A percentile compares a stretch with the other conserved stretches of the same genome.
These are phyloP conservation scores for Epicoccum sorghinum DNA, from an alignment of 2,329 filamentous ascomycete species.

Conservation along the genomic window DNA sequence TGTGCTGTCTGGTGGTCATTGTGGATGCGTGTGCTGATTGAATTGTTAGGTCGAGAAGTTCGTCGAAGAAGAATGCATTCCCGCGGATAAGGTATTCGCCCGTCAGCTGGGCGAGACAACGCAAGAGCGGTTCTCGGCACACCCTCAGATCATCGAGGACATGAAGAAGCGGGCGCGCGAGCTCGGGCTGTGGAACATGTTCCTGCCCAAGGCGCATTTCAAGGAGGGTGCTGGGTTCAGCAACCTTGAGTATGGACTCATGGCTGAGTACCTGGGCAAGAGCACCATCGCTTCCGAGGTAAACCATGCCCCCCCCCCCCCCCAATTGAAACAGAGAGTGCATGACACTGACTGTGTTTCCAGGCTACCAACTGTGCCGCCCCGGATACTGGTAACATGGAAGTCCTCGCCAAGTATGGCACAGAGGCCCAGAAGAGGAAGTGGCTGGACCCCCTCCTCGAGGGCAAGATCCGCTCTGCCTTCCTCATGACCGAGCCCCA, in stretches of 20 bases:
- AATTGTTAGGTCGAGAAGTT: constrained; percentile 77
- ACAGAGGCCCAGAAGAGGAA: constrained; percentile 81
- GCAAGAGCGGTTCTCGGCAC: constrained; percentile 74
- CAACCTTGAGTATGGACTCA: constrained; percentile 95
- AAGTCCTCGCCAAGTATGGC: constrained; percentile 90
- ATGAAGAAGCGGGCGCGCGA: constrained; percentile 83
- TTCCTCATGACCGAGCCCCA: constrained; percentile 95
- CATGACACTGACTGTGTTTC: constrained; percentile 4
- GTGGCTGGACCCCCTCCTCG: constrained; percentile 82
- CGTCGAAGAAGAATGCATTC: constrained; percentile 86
- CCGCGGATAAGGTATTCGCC: constrained; percentile 77
- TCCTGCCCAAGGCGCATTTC: constrained; percentile 93
- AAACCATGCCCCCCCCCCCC: not conserved
- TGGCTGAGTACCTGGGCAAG: constrained; percentile 95
- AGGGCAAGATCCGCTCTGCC: constrained; percentile 84
- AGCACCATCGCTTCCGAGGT: constrained; percentile 69
- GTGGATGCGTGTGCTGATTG: not conserved
- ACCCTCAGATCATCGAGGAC: constrained; percentile 84
- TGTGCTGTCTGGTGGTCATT: not conserved
- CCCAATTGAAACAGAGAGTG: not conserved
- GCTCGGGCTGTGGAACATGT: constrained; percentile 97
- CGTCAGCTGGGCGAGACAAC: constrained; percentile 78
- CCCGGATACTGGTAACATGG: constrained; percentile 95
- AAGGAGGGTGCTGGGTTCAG: constrained; percentile 92
- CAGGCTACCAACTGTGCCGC: constrained; percentile 84